Evolutionary conservation across 352 stramenopile species (phyloP), one percentile per base, ranked within the genome.

Genomic region (Thraustochytrium sp.): DNA sequence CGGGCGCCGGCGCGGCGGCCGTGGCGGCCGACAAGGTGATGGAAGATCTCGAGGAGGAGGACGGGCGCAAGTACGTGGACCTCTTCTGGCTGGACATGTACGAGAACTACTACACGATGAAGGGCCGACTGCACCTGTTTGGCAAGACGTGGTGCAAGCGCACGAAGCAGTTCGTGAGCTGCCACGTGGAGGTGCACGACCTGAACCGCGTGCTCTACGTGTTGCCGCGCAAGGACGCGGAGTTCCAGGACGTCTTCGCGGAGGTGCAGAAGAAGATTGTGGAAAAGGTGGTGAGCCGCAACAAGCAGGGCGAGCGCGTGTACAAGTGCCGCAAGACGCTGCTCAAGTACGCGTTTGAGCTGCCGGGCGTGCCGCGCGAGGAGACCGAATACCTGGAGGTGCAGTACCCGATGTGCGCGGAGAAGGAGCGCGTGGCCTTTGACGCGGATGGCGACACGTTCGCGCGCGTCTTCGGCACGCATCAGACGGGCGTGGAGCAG

Each of bases 321-420:
- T 99, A 97, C 88, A 91, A 90, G 68, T 97, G 93, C 40, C 99
- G 98, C 86, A 89, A 95, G 29, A 96, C 99, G 23, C 90, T 93
- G 49, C 93, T 96, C 44, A 94, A 97, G 59, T 99, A 99, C 86
- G 96, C 96, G 0, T 99, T 99, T 86, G 96, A 98, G 49, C 91
- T 98, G 63, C 88, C 91, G 0, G 91, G 94, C 78, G 95, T 99
- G 74, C 97, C 97, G 2, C 90, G 96, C 18, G 90, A 89, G 31
- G 93, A 96, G 85, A 98, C 97, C 37, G 82, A 97, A 77, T 99
- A 98, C 84, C 83, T 99, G 36, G 99, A 99, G 88, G 93, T 99
- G 48, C 94, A 98, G 49, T 99, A 99, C 87, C 90, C 94, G 36
- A 84, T 76, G 61, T 83, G 37, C 37, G 55, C 61, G 5, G 61